A percentile compares a stretch with the other conserved stretches of the same genome.
Conservation (phyloP, 345 rosid species). For the Hypericum perforatum region DNA sequence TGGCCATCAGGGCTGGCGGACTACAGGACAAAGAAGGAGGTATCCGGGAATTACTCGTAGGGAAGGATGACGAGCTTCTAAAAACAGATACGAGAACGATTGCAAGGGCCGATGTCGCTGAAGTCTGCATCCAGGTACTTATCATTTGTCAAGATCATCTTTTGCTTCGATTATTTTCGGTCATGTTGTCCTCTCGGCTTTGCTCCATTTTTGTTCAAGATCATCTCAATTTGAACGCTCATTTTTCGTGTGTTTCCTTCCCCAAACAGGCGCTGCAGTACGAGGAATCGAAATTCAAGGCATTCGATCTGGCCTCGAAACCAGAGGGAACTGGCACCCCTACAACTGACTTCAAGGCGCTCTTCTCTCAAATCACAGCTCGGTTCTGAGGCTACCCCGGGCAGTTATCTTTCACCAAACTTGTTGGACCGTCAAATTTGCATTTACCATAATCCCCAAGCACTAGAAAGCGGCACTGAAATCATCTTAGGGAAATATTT, state of each 20-base stretch:
- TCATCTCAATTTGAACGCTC: too few species aligned
- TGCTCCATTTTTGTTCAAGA: too few species aligned
- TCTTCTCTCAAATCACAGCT: constrained; percentile 53
- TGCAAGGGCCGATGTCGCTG: constrained; percentile 77
- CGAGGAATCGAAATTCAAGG: constrained; percentile 78
- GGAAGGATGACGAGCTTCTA: constrained; percentile 91
- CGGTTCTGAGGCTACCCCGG: constrained; percentile 34
- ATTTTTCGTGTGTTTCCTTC: too few species aligned
- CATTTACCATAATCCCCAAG: too few species aligned
- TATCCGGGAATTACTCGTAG: constrained; percentile 48
- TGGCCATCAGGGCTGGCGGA: constrained; percentile 68
- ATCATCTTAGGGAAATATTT: too few species aligned
- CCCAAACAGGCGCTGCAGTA: constrained; percentile 51
- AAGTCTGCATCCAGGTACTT: constrained; percentile 71
- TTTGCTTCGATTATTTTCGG: background rate
- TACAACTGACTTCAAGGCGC: constrained; percentile 78
- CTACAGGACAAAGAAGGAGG: constrained; percentile 91
- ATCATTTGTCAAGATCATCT: background rate
- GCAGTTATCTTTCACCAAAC: constrained; percentile 1
- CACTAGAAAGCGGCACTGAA: too few species aligned
- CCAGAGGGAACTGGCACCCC: constrained; percentile 78
- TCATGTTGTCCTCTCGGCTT: background rate
- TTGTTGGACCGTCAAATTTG: too few species aligned
- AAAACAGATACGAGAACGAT: constrained; percentile 72
- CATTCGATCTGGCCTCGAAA: constrained; percentile 84